Evolutionary conservation across 352 stramenopile species (phyloP).

Genomic region (Globisporangium yorkense): DNA sequence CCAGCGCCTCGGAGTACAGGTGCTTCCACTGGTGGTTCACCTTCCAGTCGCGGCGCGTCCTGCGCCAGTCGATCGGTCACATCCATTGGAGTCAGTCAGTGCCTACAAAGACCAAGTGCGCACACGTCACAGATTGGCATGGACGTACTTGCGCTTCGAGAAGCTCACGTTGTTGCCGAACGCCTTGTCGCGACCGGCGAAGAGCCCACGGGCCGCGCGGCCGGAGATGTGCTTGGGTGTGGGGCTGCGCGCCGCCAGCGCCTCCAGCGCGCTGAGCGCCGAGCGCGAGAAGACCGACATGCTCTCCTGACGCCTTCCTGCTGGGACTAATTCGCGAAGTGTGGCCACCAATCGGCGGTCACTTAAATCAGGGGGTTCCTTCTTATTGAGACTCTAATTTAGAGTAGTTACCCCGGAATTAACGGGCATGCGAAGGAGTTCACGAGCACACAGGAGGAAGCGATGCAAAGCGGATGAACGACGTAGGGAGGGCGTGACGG

Average conservation of each 20-base stretch:
- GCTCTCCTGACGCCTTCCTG: not conserved
- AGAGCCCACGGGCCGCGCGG: slow-evolving; percentile 83
- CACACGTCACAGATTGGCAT: not conserved
- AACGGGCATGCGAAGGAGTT: not conserved
- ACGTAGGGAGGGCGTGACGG: too few species aligned
- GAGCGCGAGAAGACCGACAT: slow-evolving; percentile 37
- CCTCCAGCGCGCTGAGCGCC: slow-evolving; percentile 50
- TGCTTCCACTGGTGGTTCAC: slow-evolving; percentile 91
- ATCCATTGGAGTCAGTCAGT: not conserved
- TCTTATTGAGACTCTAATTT: not conserved
- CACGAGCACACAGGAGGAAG: too few species aligned
- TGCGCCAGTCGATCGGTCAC: slow-evolving; percentile 6
- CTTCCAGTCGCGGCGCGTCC: slow-evolving; percentile 90
- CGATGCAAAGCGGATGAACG: too few species aligned
- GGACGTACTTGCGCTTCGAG: slow-evolving; percentile 81
- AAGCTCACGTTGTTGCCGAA: slow-evolving; percentile 95
- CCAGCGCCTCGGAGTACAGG: slow-evolving; percentile 87
- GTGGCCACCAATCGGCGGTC: not conserved
- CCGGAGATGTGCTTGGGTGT: slow-evolving; percentile 72
- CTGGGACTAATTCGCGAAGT: not conserved
- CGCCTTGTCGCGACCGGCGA: slow-evolving; percentile 90
- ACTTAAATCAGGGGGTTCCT: not conserved
- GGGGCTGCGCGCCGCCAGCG: slow-evolving; percentile 43
- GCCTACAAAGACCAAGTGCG: not conserved
- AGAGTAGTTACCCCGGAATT: not conserved